These are phyloP conservation scores for Neurospora sp. DNA, from an alignment of 2,329 filamentous ascomycete species.

Conservation along the genomic window DNA sequence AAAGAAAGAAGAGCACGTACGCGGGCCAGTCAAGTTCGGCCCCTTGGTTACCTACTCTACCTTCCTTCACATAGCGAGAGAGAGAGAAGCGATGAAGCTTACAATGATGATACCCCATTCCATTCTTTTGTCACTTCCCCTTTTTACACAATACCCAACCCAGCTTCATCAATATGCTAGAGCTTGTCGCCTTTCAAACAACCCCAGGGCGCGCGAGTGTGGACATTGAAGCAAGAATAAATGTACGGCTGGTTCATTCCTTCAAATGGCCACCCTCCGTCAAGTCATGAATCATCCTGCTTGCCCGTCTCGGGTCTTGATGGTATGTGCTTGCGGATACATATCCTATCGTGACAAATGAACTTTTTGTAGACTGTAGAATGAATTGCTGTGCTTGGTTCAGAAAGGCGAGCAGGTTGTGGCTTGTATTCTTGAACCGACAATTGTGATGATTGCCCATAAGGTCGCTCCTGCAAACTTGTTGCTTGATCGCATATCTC, in stretches of 20 bases:
- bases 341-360: constrained; percentile 8
- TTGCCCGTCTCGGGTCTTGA: constrained; percentile 8
- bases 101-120: neutral
- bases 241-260: constrained; percentile 19
- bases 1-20: neutral
- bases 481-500: neutral
- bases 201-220: constrained; percentile 52
- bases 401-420: neutral
- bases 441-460: neutral
- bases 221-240: constrained; percentile 59
- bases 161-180: constrained; percentile 54
- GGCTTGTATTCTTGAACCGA: neutral
- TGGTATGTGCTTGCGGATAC: constrained; percentile 20
- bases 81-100: neutral
- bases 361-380: neutral
- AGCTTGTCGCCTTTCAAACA: constrained; percentile 48
- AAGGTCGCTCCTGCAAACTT: neutral
- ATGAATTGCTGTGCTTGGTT: neutral
- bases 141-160: constrained; percentile 2
- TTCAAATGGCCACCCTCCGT: constrained; percentile 17
- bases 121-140: neutral
- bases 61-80: neutral
- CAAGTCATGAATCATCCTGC: constrained; percentile 12
- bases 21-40: neutral
- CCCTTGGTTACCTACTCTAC: neutral